Base-by-base conservation (phyloP, 2,329 filamentous ascomycete genomes). In the Fusarium liriodendri region DNA sequence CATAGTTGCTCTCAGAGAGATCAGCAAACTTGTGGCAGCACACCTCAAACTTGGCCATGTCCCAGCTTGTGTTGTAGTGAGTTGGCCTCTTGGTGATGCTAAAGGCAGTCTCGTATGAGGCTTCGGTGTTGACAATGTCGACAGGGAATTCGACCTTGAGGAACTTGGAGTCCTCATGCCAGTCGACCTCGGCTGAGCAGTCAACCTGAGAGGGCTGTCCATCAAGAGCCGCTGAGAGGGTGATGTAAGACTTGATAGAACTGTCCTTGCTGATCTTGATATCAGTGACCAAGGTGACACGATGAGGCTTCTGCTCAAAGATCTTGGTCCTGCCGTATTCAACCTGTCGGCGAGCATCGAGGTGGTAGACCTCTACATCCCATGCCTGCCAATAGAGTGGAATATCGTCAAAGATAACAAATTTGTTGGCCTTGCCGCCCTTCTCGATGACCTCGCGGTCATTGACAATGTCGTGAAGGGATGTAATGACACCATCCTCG, bases 61-160 rank as follows among this genome's bases (percentile, higher is more conserved):
- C 95, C 95, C 95, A 98, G 76, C 90, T 89, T 4, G 97, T 99
- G 85, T 99, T 99, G 89, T 98, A 98, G 84, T 99, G 97, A 0
- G 97, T 99, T 3, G 97, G 96, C 33, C 97, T 90, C 76, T 91
- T 91, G 72, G 97, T 92, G 76, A 98, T 91, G 76, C 96, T 96
- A 79, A 94, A 98, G 79, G 98, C 95, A 9, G 95, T 97, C 83
- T 99, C 97, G 82, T 99, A 99, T 14, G 92, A 94, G 35, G 97
- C 97, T 83, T 98, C 95, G 0, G 93, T 97, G 83, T 96, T 98
- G 76, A 91, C 90, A 72, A 98, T 89, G 78, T 97, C 93, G 72
- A 98, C 95, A 0, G 97, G 96, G 84, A 99, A 99, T 82, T 99
- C 97, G 60, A 98, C 96, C 87, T 99, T 99, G 80, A 99, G 89